These are phyloP conservation scores for Trichoderma polysporum DNA, from an alignment of 2,329 filamentous ascomycete species.

Conservation along the genomic window DNA sequence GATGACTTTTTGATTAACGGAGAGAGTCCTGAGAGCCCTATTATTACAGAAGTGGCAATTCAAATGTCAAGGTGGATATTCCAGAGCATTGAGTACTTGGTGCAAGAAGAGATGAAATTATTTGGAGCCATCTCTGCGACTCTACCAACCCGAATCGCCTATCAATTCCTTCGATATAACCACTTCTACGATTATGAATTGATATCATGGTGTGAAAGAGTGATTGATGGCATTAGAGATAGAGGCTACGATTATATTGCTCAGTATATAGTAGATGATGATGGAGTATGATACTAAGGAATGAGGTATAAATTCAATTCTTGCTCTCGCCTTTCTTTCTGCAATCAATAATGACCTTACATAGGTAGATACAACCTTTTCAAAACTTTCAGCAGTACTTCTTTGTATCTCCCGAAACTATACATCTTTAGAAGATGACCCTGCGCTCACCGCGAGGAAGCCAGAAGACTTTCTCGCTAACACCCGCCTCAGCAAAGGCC, in stretches of 20 bases:
- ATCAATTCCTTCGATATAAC: constrained; percentile 16
- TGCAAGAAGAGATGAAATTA: constrained; percentile 41
- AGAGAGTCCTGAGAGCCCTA: constrained; percentile 11
- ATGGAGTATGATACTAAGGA: neutral
- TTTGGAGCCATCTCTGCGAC: constrained; percentile 39
- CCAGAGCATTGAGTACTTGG: constrained; percentile 38
- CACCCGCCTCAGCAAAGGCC: constrained; percentile 36
- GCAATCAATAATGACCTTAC: neutral
- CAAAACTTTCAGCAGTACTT: neutral
- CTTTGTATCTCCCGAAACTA: neutral
- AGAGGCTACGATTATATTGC: constrained; percentile 17
- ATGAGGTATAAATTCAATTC: neutral
- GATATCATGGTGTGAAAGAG: constrained; percentile 9
- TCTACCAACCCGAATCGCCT: constrained; percentile 32
- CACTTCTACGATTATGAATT: neutral
- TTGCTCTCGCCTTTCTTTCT: neutral
- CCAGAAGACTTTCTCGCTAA: constrained; percentile 38
- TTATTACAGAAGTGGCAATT: constrained; percentile 16
- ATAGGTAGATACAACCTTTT: neutral
- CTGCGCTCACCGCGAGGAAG: constrained; percentile 29
- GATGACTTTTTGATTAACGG: neutral
- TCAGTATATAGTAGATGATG: constrained; percentile 7
- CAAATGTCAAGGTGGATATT: constrained; percentile 32
- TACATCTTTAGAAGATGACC: constrained; percentile 14
- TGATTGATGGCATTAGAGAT: constrained; percentile 3